Evolutionary conservation across 2,329 filamentous ascomycete species (phyloP).

Genomic region (Pseudogymnoascus sp.): DNA sequence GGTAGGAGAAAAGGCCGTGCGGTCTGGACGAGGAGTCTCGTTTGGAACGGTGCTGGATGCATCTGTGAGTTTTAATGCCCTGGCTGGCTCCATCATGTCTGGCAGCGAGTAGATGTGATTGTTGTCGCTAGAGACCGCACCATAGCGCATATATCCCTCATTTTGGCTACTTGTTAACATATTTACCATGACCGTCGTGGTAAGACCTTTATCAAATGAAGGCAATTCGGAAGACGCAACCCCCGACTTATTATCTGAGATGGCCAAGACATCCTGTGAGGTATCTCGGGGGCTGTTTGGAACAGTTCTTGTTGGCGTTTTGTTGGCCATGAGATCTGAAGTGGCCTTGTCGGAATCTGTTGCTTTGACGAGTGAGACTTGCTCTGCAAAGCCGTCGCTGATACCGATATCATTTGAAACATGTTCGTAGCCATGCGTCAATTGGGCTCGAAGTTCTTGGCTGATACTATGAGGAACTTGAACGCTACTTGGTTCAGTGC

Average conservation of each 20-base stretch:
- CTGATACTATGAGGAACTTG: slow-evolving; percentile 11
- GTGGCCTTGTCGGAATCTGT: not conserved
- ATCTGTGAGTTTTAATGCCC: not conserved
- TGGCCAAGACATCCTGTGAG: not conserved
- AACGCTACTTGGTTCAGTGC: not conserved
- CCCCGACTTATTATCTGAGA: not conserved
- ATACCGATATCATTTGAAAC: not conserved
- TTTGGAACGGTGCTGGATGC: slow-evolving; percentile 5
- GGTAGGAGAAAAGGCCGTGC: not conserved
- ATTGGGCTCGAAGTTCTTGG: slow-evolving; percentile 2
- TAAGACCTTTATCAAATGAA: slow-evolving; percentile 3
- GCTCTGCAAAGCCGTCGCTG: not conserved
- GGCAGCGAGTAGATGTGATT: slow-evolving; percentile 1
- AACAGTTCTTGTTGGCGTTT: not conserved
- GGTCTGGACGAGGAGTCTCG: slow-evolving; percentile 7
- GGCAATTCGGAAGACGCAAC: not conserved
- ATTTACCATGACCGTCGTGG: not conserved
- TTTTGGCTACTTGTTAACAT: slow-evolving; percentile 9
- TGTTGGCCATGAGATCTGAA: not conserved
- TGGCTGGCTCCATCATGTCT: slow-evolving; percentile 7
- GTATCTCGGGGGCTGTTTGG: not conserved
- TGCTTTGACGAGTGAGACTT: not conserved
- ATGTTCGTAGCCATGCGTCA: not conserved
- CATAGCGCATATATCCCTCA: not conserved
- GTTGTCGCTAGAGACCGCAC: not conserved